Evolutionary conservation across 2,329 filamentous ascomycete species (phyloP).

Genomic region (Grosmannia serpens): DNA sequence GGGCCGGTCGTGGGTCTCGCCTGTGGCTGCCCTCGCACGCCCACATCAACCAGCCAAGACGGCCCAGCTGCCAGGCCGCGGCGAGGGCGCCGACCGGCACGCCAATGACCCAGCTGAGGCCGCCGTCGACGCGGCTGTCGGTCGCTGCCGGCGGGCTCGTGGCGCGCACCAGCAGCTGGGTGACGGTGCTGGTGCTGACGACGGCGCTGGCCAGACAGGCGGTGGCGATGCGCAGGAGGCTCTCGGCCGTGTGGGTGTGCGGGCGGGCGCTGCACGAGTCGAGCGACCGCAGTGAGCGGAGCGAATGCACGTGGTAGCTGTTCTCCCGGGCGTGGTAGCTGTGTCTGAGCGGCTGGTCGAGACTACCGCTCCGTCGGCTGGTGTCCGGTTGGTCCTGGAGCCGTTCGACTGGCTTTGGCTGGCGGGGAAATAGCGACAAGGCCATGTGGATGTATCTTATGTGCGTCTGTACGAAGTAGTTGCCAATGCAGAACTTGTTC

Average conservation of each 20-base stretch:
- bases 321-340: not conserved
- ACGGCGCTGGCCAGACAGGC: constrained; percentile 5
- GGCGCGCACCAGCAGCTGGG: constrained; percentile 2
- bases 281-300: not conserved
- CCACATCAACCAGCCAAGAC: not conserved
- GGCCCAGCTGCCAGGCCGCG: constrained; percentile 7
- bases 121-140: constrained; percentile 4
- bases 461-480: not conserved
- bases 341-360: not conserved
- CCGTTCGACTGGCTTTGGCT: constrained; percentile 2
- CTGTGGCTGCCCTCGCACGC: not conserved
- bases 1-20: not conserved
- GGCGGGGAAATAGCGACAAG: not conserved
- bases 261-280: not conserved
- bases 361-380: not conserved
- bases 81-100: constrained; percentile 6
- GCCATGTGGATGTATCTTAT: not conserved
- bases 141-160: not conserved
- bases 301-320: not conserved
- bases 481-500: no score
- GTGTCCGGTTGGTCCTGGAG: not conserved
- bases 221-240: constrained; percentile 6
- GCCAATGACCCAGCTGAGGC: constrained; percentile 8
- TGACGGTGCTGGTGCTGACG: constrained; percentile 5
- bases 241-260: not conserved